Evolutionary conservation across 2,329 filamentous ascomycete species (phyloP), one percentile per base, ranked within the genome.

Genomic region (Trichophyton simii): DNA sequence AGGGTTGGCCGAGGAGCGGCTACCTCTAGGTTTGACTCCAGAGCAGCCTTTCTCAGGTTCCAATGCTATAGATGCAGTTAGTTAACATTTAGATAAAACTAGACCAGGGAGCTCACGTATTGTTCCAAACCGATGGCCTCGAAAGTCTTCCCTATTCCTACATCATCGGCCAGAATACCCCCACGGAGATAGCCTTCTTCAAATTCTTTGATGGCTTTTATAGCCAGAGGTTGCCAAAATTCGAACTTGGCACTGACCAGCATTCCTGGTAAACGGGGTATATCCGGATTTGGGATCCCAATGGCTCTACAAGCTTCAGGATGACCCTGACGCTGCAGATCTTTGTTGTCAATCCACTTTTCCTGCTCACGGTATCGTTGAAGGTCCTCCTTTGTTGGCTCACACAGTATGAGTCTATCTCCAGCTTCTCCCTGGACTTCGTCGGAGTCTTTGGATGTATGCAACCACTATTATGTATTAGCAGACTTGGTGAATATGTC

Each of bases 111-210:
- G 11, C 50, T 31, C 18, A 54, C 50, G 7, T 31, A 31, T 34
- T 54, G 50, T n/a, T 54, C 50, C 5, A 99, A 77, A 73, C 90
- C 94, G 63, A 99, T 83, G 90, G 99, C 97, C 71, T 99, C 92
- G 60, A 99, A 97, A 0, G 94, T 99, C 77, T 99, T 99, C 36
- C 94, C 94, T 1, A 99, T 79, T 57, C 94, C 94, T 92, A 99
- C 99, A 74, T 97, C 81, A 69, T 99, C 94, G 8, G 94, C 94
- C 46, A 99, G 78, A 62, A 99, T 89, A 4, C 94, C 94, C 50
- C 94, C 94, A 3, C 48, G 18, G 25, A 54, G 31, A 9, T 13
- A 28, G 13, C 36, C 36, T 6, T 55, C 13, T 52, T 60, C 48
- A 41, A 60, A 60, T 41, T 60, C 44, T 8, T 38, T 20, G n/a